Evolutionary conservation across 2,329 filamentous ascomycete genomes (phyloP).

Genomic region (Esteya vermicola): DNA sequence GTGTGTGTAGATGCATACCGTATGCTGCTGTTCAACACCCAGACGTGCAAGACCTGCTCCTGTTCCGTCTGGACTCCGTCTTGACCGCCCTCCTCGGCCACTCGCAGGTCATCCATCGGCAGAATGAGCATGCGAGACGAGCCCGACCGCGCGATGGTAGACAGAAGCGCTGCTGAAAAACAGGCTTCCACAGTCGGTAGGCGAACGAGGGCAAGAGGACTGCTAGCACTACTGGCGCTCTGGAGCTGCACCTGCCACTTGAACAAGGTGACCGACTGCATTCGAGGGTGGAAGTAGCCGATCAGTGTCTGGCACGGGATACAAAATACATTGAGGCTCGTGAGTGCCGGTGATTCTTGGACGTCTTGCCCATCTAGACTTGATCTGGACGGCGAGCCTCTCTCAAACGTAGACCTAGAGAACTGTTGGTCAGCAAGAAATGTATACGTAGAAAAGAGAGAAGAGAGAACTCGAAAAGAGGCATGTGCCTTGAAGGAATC

Average conservation of each 20-base stretch:
- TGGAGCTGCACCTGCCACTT: conserved; percentile 40
- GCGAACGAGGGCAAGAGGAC: neutral
- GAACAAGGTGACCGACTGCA: conserved; percentile 33
- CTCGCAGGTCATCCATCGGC: conserved; percentile 17
- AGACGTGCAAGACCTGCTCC: conserved; percentile 28
- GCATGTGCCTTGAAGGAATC: conserved; percentile 39
- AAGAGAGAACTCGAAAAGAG: conserved; percentile 5
- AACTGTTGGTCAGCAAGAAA: conserved; percentile 17
- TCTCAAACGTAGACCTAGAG: conserved; percentile 18
- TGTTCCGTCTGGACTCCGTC: neutral
- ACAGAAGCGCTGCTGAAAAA: conserved; percentile 35
- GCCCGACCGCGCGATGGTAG: conserved; percentile 40
- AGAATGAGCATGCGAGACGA: conserved; percentile 41
- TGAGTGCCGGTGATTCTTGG: neutral
- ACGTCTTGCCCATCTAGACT: conserved; percentile 10
- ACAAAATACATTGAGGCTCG: conserved; percentile 28
- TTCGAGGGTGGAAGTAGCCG: conserved; percentile 31
- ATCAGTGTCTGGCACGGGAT: conserved; percentile 28
- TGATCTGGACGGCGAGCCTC: conserved; percentile 14
- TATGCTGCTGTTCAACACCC: conserved; percentile 43
- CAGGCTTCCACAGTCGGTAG: conserved; percentile 28
- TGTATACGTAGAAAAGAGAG: conserved; percentile 1
- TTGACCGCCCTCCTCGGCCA: neutral
- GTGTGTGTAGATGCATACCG: conserved; percentile 35
- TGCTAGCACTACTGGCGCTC: neutral